Conservation (phyloP, 345 rosid genomes). For the Litchi chinensis region DNA sequence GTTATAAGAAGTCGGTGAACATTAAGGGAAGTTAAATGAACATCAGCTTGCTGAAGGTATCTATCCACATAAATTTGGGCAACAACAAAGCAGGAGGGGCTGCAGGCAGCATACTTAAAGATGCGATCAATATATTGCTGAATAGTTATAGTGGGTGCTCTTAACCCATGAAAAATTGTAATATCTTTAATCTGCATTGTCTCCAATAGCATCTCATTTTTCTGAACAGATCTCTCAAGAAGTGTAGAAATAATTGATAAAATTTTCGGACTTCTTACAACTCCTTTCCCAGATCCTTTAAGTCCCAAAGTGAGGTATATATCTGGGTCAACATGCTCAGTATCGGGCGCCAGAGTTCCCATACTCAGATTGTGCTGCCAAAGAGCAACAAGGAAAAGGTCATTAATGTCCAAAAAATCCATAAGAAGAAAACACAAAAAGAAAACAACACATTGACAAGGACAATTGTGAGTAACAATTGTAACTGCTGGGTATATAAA, state of each 20-base stretch:
- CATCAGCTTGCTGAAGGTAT: slow-evolving; percentile 48
- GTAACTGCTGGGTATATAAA: neutral
- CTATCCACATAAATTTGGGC: slow-evolving; percentile 75
- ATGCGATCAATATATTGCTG: slow-evolving; percentile 73
- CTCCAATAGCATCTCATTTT: slow-evolving; percentile 43
- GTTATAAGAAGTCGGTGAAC: slow-evolving; percentile 89
- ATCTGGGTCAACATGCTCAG: slow-evolving; percentile 37
- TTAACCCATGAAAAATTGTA: slow-evolving; percentile 67
- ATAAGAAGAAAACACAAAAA: neutral
- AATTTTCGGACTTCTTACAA: slow-evolving; percentile 46
- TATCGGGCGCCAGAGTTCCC: slow-evolving; percentile 47
- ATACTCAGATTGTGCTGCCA: slow-evolving; percentile 40
- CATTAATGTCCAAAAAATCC: neutral
- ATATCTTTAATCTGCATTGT: slow-evolving; percentile 34
- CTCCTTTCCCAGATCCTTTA: slow-evolving; percentile 44
- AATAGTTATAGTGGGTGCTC: slow-evolving; percentile 65
- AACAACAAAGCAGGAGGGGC: slow-evolving; percentile 87
- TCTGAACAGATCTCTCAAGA: slow-evolving; percentile 62
- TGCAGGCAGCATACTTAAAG: slow-evolving; percentile 82
- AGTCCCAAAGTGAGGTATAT: slow-evolving; percentile 63
- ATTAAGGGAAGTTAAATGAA: slow-evolving; percentile 64
- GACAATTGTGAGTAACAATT: neutral
- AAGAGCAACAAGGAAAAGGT: slow-evolving; percentile 16
- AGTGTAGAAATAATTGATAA: slow-evolving; percentile 58
- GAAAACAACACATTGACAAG: neutral